Base-by-base conservation (phyloP, 1,284 basidiomycete species). In the Athelia sp. region DNA sequence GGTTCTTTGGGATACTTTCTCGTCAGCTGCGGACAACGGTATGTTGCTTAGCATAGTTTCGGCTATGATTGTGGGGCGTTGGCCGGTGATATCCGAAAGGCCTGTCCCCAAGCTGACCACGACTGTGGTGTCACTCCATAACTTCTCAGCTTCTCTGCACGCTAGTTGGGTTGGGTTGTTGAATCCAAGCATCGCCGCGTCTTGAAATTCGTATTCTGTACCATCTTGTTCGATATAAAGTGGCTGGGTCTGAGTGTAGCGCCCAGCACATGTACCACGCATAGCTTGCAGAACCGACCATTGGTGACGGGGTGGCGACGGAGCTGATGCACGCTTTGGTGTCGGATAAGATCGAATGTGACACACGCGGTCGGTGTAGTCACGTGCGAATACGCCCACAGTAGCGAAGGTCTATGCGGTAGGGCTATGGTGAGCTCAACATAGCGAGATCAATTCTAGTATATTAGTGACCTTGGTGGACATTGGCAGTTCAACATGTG, bases 91-190 rank as follows among this genome's bases (percentile, higher is more conserved):
- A n/a, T 40, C 38, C n/a, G 46, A 43, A 23, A 47, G 36, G 4
- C 46, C 46, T 36, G 13, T 43, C 13, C 46, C 46, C 6, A 47
- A 17, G 22, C 46, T 47, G 46, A 47, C 46, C n/a, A 47, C 10
- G 6, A 47, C 38, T 17, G 32, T 35, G n/a, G n/a, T n/a, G 32
- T 34, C 32, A 11, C 11, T 11, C 32, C 32, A 34, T 11, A 34
- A n/a, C n/a, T 34, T 43, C 24, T 13, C 15, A 4, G 4, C 19
- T 10, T 47, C 46, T 21, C 46, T 47, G 15, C 15, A 47, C 9
- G 19, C 46, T 14, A 47, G 36, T 3, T 22, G 32, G 3, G 46
- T 47, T 6, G 46, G 46, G 22, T 47, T 47, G 35, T 10, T 40
- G 21, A 47, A 47, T 13, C 46, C 46, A n/a, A 15, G 40, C 14